Base-by-base conservation (phyloP, 768 basidiomycete genomes). In the Termitomyces titanicus region DNA sequence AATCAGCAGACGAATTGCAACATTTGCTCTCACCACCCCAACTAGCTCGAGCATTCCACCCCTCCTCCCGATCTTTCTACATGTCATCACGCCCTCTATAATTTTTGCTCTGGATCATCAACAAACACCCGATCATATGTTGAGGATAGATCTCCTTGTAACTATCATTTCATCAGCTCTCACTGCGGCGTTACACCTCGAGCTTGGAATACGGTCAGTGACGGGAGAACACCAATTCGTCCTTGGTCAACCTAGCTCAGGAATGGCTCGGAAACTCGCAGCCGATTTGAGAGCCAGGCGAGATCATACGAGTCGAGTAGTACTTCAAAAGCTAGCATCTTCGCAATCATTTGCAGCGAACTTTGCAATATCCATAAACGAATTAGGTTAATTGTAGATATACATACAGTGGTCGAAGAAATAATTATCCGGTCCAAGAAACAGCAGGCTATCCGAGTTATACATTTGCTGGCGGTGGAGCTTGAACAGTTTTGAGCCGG, bases 11-110 rank as follows among this genome's bases (percentile, higher is more conserved):
- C 79, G 88, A 39, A 70, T 92, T 25, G 81, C 83, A 45, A 86
- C 86, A 0, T 89, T 85, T 66, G 78, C 84, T 37, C 75, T 92
- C 37, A 80, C 84, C 27, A 81, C 75, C 57, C 88, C 89, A 39
- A 82, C 81, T 22, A 70, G 74, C 18, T 66, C 79, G 9, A 64
- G 61, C 44, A 66, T 68, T 1, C 84, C 85, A 1, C 88, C 89
- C 1, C 75, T 92, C 6, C 73, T 93, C 20, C 89, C 89, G 0
- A 77, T 89, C 27, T 92, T 92, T 67, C 64, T 90, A 57, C 82
- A 88, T 65, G 72, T 81, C 54, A 69, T 87, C n/a, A 66, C 88
- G 13, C 90, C 89, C 3, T 72, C 76, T 17, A 64, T 92, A 45
- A 78, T 92, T 52, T 66, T 72, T 8, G 61, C 64, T 17, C 79